Conservation (phyloP, 1,284 basidiomycete species). For the Ustilago vetiveriae region DNA sequence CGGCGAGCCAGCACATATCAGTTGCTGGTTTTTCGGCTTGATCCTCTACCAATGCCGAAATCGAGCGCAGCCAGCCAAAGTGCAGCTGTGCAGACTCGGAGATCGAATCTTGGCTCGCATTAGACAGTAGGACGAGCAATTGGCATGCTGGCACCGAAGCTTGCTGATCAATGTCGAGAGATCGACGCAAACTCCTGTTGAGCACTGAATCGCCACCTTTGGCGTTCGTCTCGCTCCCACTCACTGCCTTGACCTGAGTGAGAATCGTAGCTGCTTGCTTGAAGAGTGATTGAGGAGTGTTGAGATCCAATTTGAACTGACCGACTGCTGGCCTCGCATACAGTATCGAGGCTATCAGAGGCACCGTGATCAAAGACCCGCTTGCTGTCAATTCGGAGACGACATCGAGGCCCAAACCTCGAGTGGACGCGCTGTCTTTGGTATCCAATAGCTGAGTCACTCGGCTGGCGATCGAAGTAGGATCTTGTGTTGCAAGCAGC, state of each 20-base stretch:
- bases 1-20: slow-evolving; percentile 39
- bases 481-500: background rate
- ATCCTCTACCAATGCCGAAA: slow-evolving; percentile 5
- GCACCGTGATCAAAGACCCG: background rate
- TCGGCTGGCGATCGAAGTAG: background rate
- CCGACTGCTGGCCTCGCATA: slow-evolving; percentile 38
- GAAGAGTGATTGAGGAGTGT: background rate
- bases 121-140: slow-evolving; percentile 9
- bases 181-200: background rate
- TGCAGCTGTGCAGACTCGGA: slow-evolving; percentile 1
- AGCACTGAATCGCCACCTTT: background rate
- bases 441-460: slow-evolving; percentile 28
- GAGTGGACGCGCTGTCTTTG: slow-evolving; percentile 13
- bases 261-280: slow-evolving; percentile 2
- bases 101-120: background rate
- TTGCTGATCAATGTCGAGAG: slow-evolving; percentile 4
- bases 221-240: background rate
- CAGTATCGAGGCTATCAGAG: slow-evolving; percentile 4
- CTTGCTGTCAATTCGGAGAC: background rate
- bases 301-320: slow-evolving; percentile 13
- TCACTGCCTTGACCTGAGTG: background rate
- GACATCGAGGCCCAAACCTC: slow-evolving; percentile 6
- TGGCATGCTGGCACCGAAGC: slow-evolving; percentile 30
- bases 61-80: slow-evolving; percentile 13
- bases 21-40: background rate